A percentile compares a stretch with the other conserved stretches of the same genome.
Conservation (phyloP, 2,329 filamentous ascomycete species). For the Lizonia empirigonia region DNA sequence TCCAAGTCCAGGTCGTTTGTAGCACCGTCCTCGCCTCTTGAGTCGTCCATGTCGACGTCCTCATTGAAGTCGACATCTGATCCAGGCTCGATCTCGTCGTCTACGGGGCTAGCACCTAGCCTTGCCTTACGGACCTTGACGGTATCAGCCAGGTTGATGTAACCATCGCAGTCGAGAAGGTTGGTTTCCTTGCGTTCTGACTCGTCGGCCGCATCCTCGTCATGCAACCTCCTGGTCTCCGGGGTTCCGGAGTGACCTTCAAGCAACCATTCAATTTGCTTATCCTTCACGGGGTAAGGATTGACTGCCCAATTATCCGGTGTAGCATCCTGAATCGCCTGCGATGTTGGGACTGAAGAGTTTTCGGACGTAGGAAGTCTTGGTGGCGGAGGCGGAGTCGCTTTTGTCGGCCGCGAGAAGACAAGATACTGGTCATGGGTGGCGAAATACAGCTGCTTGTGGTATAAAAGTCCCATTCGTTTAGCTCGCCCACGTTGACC, state of each 20-base stretch:
- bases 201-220: constrained; percentile 65
- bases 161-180: constrained; percentile 65
- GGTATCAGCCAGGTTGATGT: constrained; percentile 66
- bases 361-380: constrained; percentile 54
- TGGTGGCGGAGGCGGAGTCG: constrained; percentile 63
- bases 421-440: constrained; percentile 67
- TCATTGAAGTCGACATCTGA: constrained; percentile 63
- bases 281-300: constrained; percentile 63
- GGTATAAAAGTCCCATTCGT: constrained; percentile 65
- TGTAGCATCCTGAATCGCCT: constrained; percentile 61
- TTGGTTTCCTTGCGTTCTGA: constrained; percentile 63
- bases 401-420: constrained; percentile 66
- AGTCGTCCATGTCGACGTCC: constrained; percentile 50
- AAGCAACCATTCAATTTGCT: constrained; percentile 62
- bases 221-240: constrained; percentile 56
- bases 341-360: constrained; percentile 58
- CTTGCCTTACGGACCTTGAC: constrained; percentile 62
- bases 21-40: constrained; percentile 58
- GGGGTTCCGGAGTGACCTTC: constrained; percentile 50
- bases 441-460: constrained; percentile 69
- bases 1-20: constrained; percentile 61
- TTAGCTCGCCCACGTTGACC: constrained; percentile 66
- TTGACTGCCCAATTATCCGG: constrained; percentile 67
- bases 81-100: constrained; percentile 58
- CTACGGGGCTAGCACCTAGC: constrained; percentile 58